phyloP scores from a whole-genome alignment of 441 rosid species.

The Raphanus hybrid region DNA sequence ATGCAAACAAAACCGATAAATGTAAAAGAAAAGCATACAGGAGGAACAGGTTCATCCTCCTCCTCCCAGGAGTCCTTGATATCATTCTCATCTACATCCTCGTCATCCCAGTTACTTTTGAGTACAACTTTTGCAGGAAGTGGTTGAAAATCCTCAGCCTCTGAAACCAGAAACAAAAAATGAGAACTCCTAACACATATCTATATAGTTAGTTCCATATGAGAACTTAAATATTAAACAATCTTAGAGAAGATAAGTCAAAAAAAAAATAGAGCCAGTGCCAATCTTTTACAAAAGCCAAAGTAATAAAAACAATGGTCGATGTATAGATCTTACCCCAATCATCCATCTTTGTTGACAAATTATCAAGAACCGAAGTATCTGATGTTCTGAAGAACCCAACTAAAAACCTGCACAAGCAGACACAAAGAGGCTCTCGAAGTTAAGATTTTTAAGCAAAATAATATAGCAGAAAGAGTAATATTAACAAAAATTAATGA shows the following conservation, averaged over 20 bases:
- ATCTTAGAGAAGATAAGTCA: neutral
- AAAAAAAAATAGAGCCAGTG: neutral
- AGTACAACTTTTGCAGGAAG: constrained; percentile 51
- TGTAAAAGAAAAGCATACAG: constrained; percentile 48
- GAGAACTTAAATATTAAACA: neutral
- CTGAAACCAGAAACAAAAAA: constrained; percentile 44
- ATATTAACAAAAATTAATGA: neutral
- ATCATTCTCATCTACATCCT: constrained; percentile 79
- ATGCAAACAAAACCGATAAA: neutral
- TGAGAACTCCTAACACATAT: constrained; percentile 8
- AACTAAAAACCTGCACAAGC: neutral
- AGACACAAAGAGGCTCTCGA: neutral
- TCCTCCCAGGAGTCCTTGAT: constrained; percentile 98
- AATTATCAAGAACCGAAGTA: neutral
- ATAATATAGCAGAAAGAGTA: neutral
- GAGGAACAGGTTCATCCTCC: constrained; percentile 76
- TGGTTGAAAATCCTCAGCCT: constrained; percentile 70
- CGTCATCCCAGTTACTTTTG: constrained; percentile 82
- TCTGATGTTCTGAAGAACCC: constrained; percentile 10
- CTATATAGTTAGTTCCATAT: neutral
- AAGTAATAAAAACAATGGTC: neutral
- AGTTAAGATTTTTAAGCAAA: neutral
- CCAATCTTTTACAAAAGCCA: neutral
- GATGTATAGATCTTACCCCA: constrained; percentile 28
- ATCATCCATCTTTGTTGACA: constrained; percentile 9